Percentiles rank a stretch among this genome's conserved stretches.
Conservation (phyloP, 2,329 filamentous ascomycete species). For the Didymella segeticola region DNA sequence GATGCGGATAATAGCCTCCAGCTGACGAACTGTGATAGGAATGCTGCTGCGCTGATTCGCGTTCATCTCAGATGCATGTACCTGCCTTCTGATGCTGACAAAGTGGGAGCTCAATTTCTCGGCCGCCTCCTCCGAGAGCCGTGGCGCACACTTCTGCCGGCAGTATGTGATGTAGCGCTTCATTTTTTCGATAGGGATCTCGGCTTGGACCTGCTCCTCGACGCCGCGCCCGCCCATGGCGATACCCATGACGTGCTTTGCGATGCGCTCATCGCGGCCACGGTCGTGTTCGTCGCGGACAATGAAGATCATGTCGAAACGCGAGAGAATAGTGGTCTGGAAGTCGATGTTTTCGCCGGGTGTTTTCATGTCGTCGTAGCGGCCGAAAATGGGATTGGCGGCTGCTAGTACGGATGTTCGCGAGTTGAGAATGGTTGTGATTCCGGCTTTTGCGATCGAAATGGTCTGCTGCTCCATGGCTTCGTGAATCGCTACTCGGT, state of each 20-base stretch:
- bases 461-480: conserved; percentile 99
- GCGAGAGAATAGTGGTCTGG: conserved; percentile 95
- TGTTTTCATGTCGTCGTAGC: conserved; percentile 97
- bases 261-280: conserved; percentile 88
- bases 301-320: conserved; percentile 99
- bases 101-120: conserved; percentile 98
- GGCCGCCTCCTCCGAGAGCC: conserved; percentile 86
- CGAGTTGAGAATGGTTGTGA: conserved; percentile 96
- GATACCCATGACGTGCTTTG: conserved; percentile 95
- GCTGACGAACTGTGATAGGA: conserved; percentile 94
- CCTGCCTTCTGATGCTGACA: conserved; percentile 92
- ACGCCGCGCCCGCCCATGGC: conserved; percentile 89
- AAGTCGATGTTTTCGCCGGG: conserved; percentile 99
- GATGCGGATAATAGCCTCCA: conserved; percentile 97
- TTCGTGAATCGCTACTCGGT: conserved; percentile 97
- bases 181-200: conserved; percentile 96
- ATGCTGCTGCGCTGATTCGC: conserved; percentile 91
- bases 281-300: conserved; percentile 94
- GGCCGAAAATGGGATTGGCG: conserved; percentile 95
- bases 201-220: conserved; percentile 83
- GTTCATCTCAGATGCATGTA: conserved; percentile 88
- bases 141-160: conserved; percentile 90
- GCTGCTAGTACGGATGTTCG: conserved; percentile 93
- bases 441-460: conserved; percentile 97
- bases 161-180: conserved; percentile 97